These are phyloP conservation scores for Nigrograna mackinnonii DNA, from an alignment of 2,329 filamentous ascomycete species.

Conservation along the genomic window DNA sequence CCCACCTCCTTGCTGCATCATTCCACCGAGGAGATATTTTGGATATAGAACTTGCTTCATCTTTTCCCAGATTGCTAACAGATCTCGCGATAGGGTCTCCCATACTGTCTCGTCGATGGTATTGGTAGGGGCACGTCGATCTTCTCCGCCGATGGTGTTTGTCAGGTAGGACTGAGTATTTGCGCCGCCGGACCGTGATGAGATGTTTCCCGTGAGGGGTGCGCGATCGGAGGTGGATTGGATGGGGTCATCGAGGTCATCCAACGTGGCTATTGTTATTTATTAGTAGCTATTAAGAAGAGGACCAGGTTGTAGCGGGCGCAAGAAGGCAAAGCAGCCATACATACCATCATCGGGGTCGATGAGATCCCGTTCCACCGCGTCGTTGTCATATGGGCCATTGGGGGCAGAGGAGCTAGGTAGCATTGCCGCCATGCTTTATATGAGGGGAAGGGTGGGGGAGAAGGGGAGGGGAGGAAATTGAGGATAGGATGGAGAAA, in stretches of 20 bases:
- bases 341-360: constrained; percentile 56
- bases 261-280: constrained; percentile 69
- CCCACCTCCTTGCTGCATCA: constrained; percentile 62
- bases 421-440: constrained; percentile 50
- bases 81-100: constrained; percentile 92
- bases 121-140: constrained; percentile 84
- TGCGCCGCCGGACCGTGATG: constrained; percentile 52
- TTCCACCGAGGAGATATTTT: constrained; percentile 81
- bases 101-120: constrained; percentile 98
- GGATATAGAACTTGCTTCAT: constrained; percentile 97
- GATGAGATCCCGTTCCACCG: constrained; percentile 54
- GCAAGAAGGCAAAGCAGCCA: too few species aligned
- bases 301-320: too few species aligned
- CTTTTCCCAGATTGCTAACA: constrained; percentile 95
- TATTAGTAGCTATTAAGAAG: constrained; percentile 13
- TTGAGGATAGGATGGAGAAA: neutral
- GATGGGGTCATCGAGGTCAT: constrained; percentile 91
- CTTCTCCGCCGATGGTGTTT: constrained; percentile 87
- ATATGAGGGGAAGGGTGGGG: neutral
- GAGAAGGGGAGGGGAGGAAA: neutral
- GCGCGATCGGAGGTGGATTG: constrained; percentile 70
- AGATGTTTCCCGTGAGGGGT: constrained; percentile 83
- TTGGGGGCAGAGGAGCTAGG: constrained; percentile 41
- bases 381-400: constrained; percentile 49
- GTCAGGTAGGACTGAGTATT: constrained; percentile 83